Percentiles rank a stretch among this genome's conserved stretches.
These are phyloP conservation scores for Cordyceps fumosorosea DNA, from an alignment of 2,329 filamentous ascomycete genomes.

Conservation along the genomic window DNA sequence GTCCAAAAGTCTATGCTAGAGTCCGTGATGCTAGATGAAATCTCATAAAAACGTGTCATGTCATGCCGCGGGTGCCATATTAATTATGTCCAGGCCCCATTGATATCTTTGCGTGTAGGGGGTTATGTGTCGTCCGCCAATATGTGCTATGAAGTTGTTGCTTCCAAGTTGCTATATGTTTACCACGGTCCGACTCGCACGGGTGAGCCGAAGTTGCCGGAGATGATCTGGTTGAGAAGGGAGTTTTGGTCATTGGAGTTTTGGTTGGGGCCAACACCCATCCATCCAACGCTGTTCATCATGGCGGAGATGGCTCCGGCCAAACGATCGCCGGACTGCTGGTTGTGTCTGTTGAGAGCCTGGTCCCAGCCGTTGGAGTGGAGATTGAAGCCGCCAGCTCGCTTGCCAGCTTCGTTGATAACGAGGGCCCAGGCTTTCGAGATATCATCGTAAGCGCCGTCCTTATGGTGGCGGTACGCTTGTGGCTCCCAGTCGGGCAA, in stretches of 20 bases:
- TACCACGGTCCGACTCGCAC: slow-evolving; percentile 60
- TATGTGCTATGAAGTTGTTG: slow-evolving; percentile 12
- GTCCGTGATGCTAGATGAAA: slow-evolving; percentile 28
- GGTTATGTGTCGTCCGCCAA: neutral
- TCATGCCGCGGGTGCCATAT: slow-evolving; percentile 11
- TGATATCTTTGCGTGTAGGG: slow-evolving; percentile 11
- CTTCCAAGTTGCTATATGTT: slow-evolving; percentile 11
- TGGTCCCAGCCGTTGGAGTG: slow-evolving; percentile 92
- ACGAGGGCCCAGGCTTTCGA: slow-evolving; percentile 88
- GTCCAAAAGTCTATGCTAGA: slow-evolving; percentile 30
- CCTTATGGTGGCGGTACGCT: slow-evolving; percentile 85
- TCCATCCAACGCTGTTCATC: slow-evolving; percentile 70
- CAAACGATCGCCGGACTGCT: slow-evolving; percentile 76
- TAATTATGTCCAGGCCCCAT: neutral
- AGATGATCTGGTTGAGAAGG: slow-evolving; percentile 56
- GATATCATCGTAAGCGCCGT: slow-evolving; percentile 94
- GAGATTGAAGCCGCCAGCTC: slow-evolving; percentile 81
- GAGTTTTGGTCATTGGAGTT: slow-evolving; percentile 42
- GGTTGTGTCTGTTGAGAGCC: slow-evolving; percentile 78
- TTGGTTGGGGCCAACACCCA: slow-evolving; percentile 40
- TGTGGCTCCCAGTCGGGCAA: slow-evolving; percentile 88
- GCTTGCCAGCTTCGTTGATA: slow-evolving; percentile 83
- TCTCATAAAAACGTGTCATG: slow-evolving; percentile 25
- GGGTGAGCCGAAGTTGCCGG: slow-evolving; percentile 51
- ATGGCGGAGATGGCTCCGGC: slow-evolving; percentile 74